A percentile compares a stretch with the other conserved stretches of the same genome.
Evolutionary conservation across 768 basidiomycete species (phyloP).

Genomic region (Suillus placidus): DNA sequence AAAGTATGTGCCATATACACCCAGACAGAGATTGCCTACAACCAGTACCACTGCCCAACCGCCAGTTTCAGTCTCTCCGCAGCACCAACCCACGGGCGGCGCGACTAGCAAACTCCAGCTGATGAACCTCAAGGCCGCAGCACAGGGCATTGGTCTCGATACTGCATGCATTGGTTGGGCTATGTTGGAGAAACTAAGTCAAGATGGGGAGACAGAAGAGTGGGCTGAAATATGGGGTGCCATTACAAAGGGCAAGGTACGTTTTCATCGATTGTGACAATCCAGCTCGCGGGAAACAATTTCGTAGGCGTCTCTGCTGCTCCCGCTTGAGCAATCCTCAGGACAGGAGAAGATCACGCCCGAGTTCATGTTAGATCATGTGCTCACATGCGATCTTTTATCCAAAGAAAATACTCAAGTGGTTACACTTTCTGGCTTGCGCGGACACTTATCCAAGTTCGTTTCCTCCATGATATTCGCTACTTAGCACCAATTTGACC

Average conservation of each 20-base stretch:
- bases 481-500: slow-evolving; percentile 21
- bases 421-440: slow-evolving; percentile 81
- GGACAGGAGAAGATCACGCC: slow-evolving; percentile 60
- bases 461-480: slow-evolving; percentile 39
- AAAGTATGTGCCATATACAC: slow-evolving; percentile 78
- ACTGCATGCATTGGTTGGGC: slow-evolving; percentile 70
- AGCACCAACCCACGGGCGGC: slow-evolving; percentile 53
- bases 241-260: slow-evolving; percentile 68
- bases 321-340: slow-evolving; percentile 67
- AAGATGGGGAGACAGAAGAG: slow-evolving; percentile 54
- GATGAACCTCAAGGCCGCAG: slow-evolving; percentile 73
- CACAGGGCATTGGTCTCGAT: slow-evolving; percentile 69
- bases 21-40: slow-evolving; percentile 62
- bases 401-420: slow-evolving; percentile 51
- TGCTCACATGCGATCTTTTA: slow-evolving; percentile 64
- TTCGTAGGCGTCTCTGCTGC: slow-evolving; percentile 74
- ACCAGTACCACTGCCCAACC: slow-evolving; percentile 46
- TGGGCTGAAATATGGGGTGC: slow-evolving; percentile 74
- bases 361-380: slow-evolving; percentile 83
- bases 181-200: slow-evolving; percentile 71
- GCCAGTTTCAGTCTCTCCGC: slow-evolving; percentile 38
- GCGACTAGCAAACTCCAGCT: slow-evolving; percentile 71
- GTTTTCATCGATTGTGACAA: not conserved
- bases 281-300: slow-evolving; percentile 1
- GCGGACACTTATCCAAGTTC: slow-evolving; percentile 69